Base-by-base conservation (phyloP, 805 yeast species). In the Saccharomycopsis babjevae region DNA sequence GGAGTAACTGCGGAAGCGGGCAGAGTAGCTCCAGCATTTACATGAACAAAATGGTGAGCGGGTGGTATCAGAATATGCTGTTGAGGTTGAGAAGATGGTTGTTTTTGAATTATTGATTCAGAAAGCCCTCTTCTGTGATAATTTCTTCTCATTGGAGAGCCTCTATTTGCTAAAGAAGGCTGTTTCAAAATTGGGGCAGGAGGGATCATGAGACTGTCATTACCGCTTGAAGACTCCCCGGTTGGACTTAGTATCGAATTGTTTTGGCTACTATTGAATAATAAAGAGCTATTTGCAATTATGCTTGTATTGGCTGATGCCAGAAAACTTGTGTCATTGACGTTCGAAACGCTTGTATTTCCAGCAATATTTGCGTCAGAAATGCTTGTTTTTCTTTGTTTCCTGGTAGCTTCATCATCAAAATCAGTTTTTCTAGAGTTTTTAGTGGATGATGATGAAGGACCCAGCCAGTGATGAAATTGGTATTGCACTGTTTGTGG, bases 381-480 rank as follows among this genome's bases (percentile, higher is more conserved):
- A 16, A 46, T 46, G 52, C 56, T 38, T 20, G 56, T 34, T 10
- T 34, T 38, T 54, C 56, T 56, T 25, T 40, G 36, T 11, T 46
- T 46, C 22, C 52, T 22, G 22, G 32, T 46, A 1, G 52, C 22
- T 25, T 36, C 58, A 40, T 61, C 28, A 50, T 46, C 28, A 61
- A 34, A 13, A 39, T 34, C 18, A 30, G 28, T 13, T 63, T 52
- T 18, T 60, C 68, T 54, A 62, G 64, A 6, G 65, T 66, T 0
- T 15, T 18, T 30, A 5, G 58, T 4, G 5, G 38, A 46, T 18
- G 50, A 42, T 18, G 46, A 40, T 11, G 52, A 46, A 46, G 74
- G 74, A 2, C 72, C 74, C 10, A 69, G 61, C 74, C 74, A 73
- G 59, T 72, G 74, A 56, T 73, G 75, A 60, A 73, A 73, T 58